Base-by-base conservation (phyloP, 1,139 yeast genomes). In the Pichia sp. region DNA sequence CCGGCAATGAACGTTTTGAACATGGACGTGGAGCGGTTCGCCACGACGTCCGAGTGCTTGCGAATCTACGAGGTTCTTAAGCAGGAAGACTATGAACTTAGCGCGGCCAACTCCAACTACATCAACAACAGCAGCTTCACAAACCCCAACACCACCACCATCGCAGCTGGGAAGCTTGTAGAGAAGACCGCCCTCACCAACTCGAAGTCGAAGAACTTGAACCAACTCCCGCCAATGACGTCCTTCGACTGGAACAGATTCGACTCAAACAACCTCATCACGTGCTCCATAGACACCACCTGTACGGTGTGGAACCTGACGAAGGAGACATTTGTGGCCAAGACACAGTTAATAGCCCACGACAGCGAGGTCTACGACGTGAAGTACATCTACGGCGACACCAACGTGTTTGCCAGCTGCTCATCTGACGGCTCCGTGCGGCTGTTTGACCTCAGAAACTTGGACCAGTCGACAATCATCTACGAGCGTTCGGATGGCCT, bases 401-500 rank as follows among this genome's bases (percentile, higher is more conserved):
- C 87, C 50, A 84, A 90, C 66, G 78, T 92, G 32, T 93, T 93
- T 72, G 90, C 96, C 47, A 87, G 95, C 54, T 96, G 93, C 52
- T 97, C 98, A 2, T 92, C 92, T 55, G 99, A 93, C 71, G 99
- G 99, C 1, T 86, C 96, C 19, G 90, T 92, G 70, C 76, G 99
- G 53, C 87, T 93, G 29, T 93, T 93, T 71, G 99, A 93, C 67
- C 76, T 93, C 59, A 75, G 99, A 57, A 80, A 95, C 16, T 75
- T 93, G 53, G 98, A 95, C 60, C 98, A 92, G 69, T 88, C 96
- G 11, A 93, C 99, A 2, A 93, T 93, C 60, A 87, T 93, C 31
- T 93, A 90, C 68, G 99, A 93, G 66, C 85, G 85, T 1, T 67
- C 72, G 29, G 54, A 55, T 15, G n/a, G 40, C 15, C 6, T 36